A percentile compares a stretch with the other conserved stretches of the same genome.
Evolutionary conservation across 2,329 filamentous ascomycete genomes (phyloP).

Genomic region (Alternaria infectoria): DNA sequence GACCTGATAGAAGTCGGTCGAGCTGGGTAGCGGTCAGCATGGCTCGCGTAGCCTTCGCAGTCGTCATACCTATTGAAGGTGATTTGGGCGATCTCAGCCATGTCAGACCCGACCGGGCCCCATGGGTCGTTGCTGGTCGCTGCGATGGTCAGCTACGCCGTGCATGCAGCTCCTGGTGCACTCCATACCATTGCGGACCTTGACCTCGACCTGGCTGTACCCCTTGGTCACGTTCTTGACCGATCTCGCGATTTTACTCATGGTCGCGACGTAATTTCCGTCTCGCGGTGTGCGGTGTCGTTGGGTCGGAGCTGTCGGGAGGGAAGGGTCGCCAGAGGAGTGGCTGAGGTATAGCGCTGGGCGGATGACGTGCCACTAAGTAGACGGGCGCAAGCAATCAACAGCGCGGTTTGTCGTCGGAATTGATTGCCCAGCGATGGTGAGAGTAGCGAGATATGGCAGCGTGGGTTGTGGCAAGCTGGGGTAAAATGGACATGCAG

Average conservation of each 20-base stretch:
- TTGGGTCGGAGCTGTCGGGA: conserved; percentile 10
- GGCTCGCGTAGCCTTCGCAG: conserved; percentile 4
- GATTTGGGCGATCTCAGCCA: conserved; percentile 97
- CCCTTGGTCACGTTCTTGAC: conserved; percentile 99
- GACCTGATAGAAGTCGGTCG: conserved; percentile 98
- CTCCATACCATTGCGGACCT: conserved; percentile 65
- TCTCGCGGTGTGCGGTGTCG: not conserved
- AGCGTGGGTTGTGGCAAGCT: conserved; percentile 13
- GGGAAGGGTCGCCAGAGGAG: conserved; percentile 12
- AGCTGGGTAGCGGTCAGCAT: conserved; percentile 61
- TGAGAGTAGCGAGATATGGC: conserved; percentile 2
- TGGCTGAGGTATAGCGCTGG: conserved; percentile 13
- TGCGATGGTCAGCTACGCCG: conserved; percentile 52
- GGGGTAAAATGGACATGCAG: conserved; percentile 12
- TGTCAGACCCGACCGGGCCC: conserved; percentile 96
- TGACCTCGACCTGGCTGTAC: conserved; percentile 94
- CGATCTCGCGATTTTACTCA: conserved; percentile 97
- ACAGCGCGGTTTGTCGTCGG: not conserved
- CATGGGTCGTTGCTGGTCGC: conserved; percentile 98
- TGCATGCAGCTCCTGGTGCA: not conserved
- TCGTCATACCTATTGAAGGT: conserved; percentile 90
- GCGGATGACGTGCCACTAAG: conserved; percentile 15
- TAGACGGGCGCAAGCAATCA: conserved; percentile 10
- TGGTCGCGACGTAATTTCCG: conserved; percentile 52
- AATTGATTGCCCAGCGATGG: conserved; percentile 1